These are phyloP conservation scores for Saccharomyces kudriavzevii DNA, from an alignment of 805 yeast genomes.

Conservation along the genomic window DNA sequence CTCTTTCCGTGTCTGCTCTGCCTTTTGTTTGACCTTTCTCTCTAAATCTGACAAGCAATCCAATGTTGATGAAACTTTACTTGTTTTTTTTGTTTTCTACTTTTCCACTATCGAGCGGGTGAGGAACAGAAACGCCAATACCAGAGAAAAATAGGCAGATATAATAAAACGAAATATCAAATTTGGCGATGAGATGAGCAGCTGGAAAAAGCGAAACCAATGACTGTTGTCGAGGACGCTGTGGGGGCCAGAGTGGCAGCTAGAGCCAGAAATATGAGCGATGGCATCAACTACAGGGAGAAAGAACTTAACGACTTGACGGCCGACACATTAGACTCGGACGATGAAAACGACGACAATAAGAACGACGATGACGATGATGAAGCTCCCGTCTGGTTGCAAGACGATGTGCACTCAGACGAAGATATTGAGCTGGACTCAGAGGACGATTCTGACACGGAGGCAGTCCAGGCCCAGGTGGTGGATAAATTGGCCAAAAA, in stretches of 20 bases:
- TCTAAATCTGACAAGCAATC: not conserved
- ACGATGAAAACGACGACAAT: slow-evolving; percentile 4
- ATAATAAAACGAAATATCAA: not conserved
- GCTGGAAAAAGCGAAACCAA: not conserved
- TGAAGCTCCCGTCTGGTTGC: slow-evolving; percentile 21
- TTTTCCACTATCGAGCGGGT: not conserved
- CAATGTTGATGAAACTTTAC: not conserved
- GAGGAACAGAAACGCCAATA: not conserved
- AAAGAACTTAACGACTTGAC: slow-evolving; percentile 25
- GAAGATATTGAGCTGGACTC: slow-evolving; percentile 21
- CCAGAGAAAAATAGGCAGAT: not conserved
- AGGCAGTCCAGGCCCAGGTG: slow-evolving; percentile 10
- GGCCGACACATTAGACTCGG: slow-evolving; percentile 16
- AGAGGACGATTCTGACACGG: slow-evolving; percentile 12
- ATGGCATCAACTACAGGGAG: slow-evolving; percentile 17
- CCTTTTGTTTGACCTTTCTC: not conserved
- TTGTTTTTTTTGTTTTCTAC: not conserved
- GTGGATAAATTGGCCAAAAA: slow-evolving; percentile 8
- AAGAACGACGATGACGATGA: slow-evolving; percentile 3
- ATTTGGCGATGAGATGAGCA: not conserved
- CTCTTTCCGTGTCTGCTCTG: not conserved
- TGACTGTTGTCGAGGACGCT: not conserved
- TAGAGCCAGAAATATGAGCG: not conserved
- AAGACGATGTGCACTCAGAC: slow-evolving; percentile 14
- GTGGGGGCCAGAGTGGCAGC: slow-evolving; percentile 2